These are phyloP conservation scores for Talaromyces rugulosus DNA, from an alignment of 2,329 filamentous ascomycete genomes.

Conservation along the genomic window DNA sequence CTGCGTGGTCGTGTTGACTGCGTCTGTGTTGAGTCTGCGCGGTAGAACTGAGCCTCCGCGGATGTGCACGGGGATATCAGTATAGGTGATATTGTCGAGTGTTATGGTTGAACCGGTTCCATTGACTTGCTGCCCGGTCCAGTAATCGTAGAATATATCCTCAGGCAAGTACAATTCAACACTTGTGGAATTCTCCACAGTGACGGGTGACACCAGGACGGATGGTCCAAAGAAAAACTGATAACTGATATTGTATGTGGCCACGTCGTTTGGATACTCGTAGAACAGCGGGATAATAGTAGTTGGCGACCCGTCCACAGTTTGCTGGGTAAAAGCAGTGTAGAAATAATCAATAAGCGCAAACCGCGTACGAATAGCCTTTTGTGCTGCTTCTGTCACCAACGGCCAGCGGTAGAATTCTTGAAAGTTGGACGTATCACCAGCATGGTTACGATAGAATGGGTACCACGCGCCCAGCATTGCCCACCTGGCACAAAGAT, in stretches of 20 bases:
- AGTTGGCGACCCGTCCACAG: slow-evolving; percentile 56
- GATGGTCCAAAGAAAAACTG: slow-evolving; percentile 61
- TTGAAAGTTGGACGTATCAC: slow-evolving; percentile 50
- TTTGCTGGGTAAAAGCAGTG: slow-evolving; percentile 62
- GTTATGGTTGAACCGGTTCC: slow-evolving; percentile 44
- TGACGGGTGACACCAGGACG: slow-evolving; percentile 57
- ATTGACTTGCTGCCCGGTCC: slow-evolving; percentile 45
- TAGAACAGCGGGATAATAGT: slow-evolving; percentile 69
- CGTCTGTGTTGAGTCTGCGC: slow-evolving; percentile 40
- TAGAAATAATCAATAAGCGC: slow-evolving; percentile 75
- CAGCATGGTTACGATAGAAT: slow-evolving; percentile 73
- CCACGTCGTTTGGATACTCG: slow-evolving; percentile 57
- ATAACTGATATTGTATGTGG: slow-evolving; percentile 49
- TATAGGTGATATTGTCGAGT: slow-evolving; percentile 44
- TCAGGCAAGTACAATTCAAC: slow-evolving; percentile 56
- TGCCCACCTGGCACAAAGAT: slow-evolving; percentile 71
- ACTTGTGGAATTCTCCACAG: slow-evolving; percentile 47
- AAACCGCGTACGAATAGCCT: slow-evolving; percentile 69
- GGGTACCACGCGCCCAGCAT: slow-evolving; percentile 68
- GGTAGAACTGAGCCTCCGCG: slow-evolving; percentile 59
- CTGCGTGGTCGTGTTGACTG: slow-evolving; percentile 58
- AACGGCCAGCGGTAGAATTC: slow-evolving; percentile 69
- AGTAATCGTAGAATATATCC: slow-evolving; percentile 59
- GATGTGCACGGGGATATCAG: slow-evolving; percentile 59
- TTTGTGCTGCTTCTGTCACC: slow-evolving; percentile 61